phyloP scores from a whole-genome alignment of 2,329 filamentous ascomycete genomes.

The Aureobasidium leucospermi region DNA sequence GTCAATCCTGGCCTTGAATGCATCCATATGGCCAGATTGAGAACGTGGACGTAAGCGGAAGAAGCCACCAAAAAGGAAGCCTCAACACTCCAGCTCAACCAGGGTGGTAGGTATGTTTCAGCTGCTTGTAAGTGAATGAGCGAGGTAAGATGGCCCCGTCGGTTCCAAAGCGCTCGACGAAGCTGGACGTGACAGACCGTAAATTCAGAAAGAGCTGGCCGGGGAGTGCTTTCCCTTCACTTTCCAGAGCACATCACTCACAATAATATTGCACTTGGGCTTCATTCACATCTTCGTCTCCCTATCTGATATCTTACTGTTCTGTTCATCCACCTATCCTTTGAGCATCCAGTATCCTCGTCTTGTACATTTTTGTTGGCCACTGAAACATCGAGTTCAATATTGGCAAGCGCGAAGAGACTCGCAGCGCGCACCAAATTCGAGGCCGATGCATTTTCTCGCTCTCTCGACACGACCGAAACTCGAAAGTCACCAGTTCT shows the following conservation, averaged over 20 bases:
- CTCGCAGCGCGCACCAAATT: not conserved
- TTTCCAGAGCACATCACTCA: not conserved
- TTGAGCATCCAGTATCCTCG: not conserved
- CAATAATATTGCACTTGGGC: not conserved
- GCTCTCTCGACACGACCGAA: too few species aligned
- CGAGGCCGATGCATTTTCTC: not conserved
- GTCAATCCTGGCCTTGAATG: too few species aligned
- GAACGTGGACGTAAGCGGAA: too few species aligned
- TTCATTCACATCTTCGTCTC: not conserved
- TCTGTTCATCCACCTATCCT: not conserved
- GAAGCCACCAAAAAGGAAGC: too few species aligned
- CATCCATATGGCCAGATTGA: too few species aligned
- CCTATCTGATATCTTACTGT: not conserved
- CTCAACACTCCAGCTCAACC: too few species aligned
- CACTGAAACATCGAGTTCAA: not conserved
- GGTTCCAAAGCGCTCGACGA: too few species aligned
- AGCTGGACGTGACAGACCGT: not conserved
- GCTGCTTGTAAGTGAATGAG: not conserved
- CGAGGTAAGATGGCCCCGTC: too few species aligned
- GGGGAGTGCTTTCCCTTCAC: not conserved
- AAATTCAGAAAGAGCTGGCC: not conserved
- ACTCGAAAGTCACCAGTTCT: not conserved
- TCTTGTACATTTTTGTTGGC: not conserved
- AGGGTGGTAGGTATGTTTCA: too few species aligned
- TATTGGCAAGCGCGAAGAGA: not conserved